These are phyloP conservation scores for Sporothrix dimorphospora DNA, from an alignment of 2,329 filamentous ascomycete genomes.

Conservation along the genomic window DNA sequence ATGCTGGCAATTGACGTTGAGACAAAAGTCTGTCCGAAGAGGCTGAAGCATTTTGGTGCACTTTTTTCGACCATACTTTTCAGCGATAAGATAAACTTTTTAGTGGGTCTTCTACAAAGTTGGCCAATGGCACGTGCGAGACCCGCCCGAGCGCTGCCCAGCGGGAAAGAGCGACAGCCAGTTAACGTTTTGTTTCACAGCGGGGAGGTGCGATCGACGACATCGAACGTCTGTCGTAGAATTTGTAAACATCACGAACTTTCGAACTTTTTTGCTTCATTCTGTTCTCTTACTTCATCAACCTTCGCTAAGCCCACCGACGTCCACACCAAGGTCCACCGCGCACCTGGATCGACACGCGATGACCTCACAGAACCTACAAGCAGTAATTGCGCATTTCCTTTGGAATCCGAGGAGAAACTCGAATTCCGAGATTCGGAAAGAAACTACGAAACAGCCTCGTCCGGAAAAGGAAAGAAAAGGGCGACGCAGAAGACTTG, in stretches of 20 bases:
- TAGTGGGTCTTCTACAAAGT: neutral
- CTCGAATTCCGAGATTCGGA: neutral
- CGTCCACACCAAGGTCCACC: neutral
- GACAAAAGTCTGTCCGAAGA: neutral
- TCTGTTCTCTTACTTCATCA: neutral
- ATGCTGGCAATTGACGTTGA: neutral
- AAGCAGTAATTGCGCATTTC: neutral
- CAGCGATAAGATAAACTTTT: constrained; percentile 29
- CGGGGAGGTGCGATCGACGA: constrained; percentile 12
- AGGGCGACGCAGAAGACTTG: neutral
- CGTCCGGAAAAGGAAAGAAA: neutral
- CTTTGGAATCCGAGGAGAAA: neutral
- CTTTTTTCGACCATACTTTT: constrained; percentile 1
- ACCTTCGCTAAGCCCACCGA: neutral
- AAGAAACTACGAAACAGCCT: neutral
- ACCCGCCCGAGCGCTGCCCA: neutral
- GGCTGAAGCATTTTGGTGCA: constrained; percentile 1
- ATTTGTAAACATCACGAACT: neutral
- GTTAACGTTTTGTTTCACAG: constrained; percentile 11
- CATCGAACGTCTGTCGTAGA: neutral
- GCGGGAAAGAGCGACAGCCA: constrained; percentile 7
- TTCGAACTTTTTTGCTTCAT: neutral
- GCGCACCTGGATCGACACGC: neutral
- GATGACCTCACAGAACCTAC: neutral
- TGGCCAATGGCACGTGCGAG: constrained; percentile 7